Percentiles rank a stretch among this genome's conserved stretches.
Evolutionary conservation across 2,329 filamentous ascomycete genomes (phyloP).

Genomic region (Fusarium fujikuroi): DNA sequence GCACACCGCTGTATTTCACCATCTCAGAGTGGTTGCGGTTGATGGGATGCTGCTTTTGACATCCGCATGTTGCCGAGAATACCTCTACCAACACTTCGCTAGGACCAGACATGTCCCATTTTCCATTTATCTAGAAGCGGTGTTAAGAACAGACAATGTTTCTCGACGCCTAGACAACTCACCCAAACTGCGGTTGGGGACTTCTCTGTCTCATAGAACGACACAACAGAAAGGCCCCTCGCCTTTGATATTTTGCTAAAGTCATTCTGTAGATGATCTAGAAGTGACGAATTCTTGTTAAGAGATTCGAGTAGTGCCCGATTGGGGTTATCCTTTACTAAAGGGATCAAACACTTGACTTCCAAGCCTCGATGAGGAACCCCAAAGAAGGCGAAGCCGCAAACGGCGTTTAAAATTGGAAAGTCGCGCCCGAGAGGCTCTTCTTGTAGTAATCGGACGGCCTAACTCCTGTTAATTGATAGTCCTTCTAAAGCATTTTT

Average conservation of each 20-base stretch:
- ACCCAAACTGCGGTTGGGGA: not conserved
- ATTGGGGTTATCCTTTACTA: not conserved
- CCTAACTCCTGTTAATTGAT: rapidly evolving
- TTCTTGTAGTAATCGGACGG: not conserved
- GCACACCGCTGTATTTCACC: not conserved
- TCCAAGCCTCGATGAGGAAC: not conserved
- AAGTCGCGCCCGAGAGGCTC: not conserved
- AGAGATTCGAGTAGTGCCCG: not conserved
- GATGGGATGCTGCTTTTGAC: not conserved
- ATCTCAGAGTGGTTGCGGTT: not conserved
- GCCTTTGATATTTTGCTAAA: not conserved
- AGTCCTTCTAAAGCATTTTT: rapidly evolving
- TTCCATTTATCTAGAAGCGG: rapidly evolving
- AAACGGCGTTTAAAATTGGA: rapidly evolving
- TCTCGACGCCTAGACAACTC: rapidly evolving
- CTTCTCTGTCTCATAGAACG: not conserved
- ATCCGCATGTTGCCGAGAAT: not conserved
- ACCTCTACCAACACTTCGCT: not conserved
- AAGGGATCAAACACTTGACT: not conserved
- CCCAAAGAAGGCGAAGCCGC: not conserved
- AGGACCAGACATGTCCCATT: not conserved
- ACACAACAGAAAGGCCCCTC: rapidly evolving
- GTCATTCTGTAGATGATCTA: rapidly evolving
- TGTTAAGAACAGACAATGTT: not conserved
- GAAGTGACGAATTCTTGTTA: not conserved